Evolutionary conservation across 495 filamentous ascomycete genomes (phyloP).

Genomic region (Aspergillus incahuasiensis): DNA sequence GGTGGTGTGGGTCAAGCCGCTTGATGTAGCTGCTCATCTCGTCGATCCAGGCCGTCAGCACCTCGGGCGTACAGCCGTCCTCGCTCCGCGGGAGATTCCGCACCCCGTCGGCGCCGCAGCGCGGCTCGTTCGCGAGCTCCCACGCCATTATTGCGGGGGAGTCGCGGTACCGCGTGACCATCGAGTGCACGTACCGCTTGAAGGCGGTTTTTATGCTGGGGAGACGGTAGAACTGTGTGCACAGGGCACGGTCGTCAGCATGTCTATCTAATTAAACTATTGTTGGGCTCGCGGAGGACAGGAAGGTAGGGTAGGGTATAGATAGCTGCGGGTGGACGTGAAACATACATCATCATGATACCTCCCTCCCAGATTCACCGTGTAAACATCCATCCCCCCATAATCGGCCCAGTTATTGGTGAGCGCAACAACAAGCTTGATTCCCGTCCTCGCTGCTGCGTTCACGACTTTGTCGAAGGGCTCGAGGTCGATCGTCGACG

Average conservation of each 20-base stretch:
- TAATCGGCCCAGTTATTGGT: slow-evolving; percentile 57
- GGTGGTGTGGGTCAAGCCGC: slow-evolving; percentile 51
- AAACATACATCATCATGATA: slow-evolving; percentile 17
- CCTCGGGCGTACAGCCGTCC: slow-evolving; percentile 42
- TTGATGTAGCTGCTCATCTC: slow-evolving; percentile 57
- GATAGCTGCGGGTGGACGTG: no score
- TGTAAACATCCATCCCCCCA: slow-evolving; percentile 59
- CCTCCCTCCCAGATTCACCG: slow-evolving; percentile 48
- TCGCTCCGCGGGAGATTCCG: slow-evolving; percentile 13
- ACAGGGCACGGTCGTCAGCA: no score
- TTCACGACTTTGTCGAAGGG: slow-evolving; percentile 59
- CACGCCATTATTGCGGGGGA: slow-evolving; percentile 59
- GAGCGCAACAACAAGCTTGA: slow-evolving; percentile 50
- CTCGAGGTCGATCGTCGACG: slow-evolving; percentile 57
- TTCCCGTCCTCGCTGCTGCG: slow-evolving; percentile 47
- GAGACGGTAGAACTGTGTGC: slow-evolving; percentile 47
- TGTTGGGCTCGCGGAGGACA: no score
- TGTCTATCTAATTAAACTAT: no score
- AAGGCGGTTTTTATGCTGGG: slow-evolving; percentile 50
- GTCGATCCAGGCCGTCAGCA: slow-evolving; percentile 55
- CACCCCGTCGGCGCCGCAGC: slow-evolving; percentile 44
- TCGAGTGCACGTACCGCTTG: slow-evolving; percentile 54
- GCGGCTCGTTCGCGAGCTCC: slow-evolving; percentile 64
- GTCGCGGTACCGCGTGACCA: slow-evolving; percentile 55
- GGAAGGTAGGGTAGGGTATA: no score